A percentile compares a stretch with the other conserved stretches of the same genome.
These are phyloP conservation scores for Metschnikowia drakensbergensis DNA, from an alignment of 805 yeast species.

Conservation along the genomic window DNA sequence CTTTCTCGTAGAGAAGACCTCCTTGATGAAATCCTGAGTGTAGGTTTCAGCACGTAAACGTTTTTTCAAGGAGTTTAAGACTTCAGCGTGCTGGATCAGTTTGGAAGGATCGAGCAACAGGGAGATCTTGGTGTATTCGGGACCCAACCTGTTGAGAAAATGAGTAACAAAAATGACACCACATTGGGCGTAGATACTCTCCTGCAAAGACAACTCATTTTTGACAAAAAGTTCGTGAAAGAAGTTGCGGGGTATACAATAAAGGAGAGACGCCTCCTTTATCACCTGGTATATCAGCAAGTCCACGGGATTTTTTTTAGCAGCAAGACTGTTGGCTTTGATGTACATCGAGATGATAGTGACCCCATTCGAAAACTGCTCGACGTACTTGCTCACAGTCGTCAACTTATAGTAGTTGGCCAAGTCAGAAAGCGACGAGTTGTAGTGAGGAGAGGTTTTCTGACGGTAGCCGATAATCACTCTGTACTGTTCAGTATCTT, in stretches of 20 bases:
- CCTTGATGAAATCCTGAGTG: slow-evolving; percentile 78
- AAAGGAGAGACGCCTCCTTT: slow-evolving; percentile 89
- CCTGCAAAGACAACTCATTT: slow-evolving; percentile 86
- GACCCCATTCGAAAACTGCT: slow-evolving; percentile 85
- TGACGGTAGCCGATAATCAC: slow-evolving; percentile 85
- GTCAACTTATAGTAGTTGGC: slow-evolving; percentile 84
- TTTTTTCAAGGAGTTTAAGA: slow-evolving; percentile 74
- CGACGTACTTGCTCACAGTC: slow-evolving; percentile 87
- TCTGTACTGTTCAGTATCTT: slow-evolving; percentile 78
- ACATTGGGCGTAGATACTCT: slow-evolving; percentile 89
- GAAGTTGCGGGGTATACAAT: slow-evolving; percentile 83
- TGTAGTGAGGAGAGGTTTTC: slow-evolving; percentile 79
- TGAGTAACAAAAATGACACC: slow-evolving; percentile 91
- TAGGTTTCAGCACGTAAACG: slow-evolving; percentile 91
- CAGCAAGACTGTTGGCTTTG: slow-evolving; percentile 26
- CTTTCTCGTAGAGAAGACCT: slow-evolving; percentile 65
- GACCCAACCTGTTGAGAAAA: slow-evolving; percentile 89
- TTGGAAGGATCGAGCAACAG: slow-evolving; percentile 58
- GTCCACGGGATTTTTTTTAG: slow-evolving; percentile 51
- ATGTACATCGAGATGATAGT: slow-evolving; percentile 85
- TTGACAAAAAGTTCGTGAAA: slow-evolving; percentile 70
- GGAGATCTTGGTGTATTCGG: slow-evolving; percentile 73
- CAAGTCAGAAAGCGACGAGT: slow-evolving; percentile 79
- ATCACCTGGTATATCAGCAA: slow-evolving; percentile 82
- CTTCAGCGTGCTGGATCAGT: slow-evolving; percentile 67